Base-by-base conservation (phyloP, 495 filamentous ascomycete species). In the Hypoxylon crocopeplum region DNA sequence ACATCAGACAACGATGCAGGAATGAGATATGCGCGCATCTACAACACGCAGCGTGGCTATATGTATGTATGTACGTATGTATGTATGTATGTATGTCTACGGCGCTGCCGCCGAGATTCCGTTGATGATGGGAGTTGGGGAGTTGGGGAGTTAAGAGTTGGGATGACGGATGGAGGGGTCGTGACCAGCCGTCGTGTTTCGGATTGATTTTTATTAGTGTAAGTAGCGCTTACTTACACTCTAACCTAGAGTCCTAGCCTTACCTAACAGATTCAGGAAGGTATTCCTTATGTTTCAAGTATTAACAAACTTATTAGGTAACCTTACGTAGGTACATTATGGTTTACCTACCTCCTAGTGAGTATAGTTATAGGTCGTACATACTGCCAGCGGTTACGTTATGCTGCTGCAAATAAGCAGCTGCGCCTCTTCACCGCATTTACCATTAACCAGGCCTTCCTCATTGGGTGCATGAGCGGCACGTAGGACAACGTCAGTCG, bases 351-450 rank as follows among this genome's bases (percentile, higher is more conserved):
- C 24, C n/a, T n/a, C n/a, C n/a, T n/a, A n/a, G n/a, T n/a, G n/a
- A n/a, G n/a, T n/a, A n/a, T n/a, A n/a, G n/a, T n/a, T n/a, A n/a
- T n/a, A n/a, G n/a, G n/a, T n/a, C n/a, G 24, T 27, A 27, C 24
- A 27, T 4, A 3, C 24, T 27, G 24, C 24, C 3, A 27, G 24
- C 24, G 4, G 3, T 38, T 56, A 15, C 34, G 25, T 56, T 48
- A 41, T 47, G 34, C 21, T 30, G 20, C 37, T 57, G 44, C 45
- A 49, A 48, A 40, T 48, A 57, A 48, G 54, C 29, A 48, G 53
- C 59, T 63, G 53, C 53, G 59, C 59, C 59, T 15, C 41, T 58
- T 57, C 53, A 63, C 59, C 59, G 59, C 59, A 57, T 63, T 13
- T 20, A 20, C 41, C 24, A 45, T 29, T 24, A 38, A n/a, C 36